These are phyloP conservation scores for Backusella luteola DNA, from an alignment of 192 early-diverging fungal species.

Conservation along the genomic window DNA sequence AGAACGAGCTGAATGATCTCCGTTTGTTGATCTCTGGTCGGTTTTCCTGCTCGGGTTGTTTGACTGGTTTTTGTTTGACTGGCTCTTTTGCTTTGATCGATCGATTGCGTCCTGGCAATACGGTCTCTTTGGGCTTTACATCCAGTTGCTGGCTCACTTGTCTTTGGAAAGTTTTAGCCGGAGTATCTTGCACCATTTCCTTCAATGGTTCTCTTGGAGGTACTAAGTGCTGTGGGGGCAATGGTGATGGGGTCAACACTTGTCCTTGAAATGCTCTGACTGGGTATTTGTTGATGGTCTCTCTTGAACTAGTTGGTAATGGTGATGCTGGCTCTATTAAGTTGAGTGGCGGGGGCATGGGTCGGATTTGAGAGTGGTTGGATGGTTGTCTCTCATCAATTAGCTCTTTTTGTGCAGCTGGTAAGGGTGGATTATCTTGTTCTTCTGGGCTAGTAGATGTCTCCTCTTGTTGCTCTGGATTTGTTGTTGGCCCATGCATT, in stretches of 20 bases:
- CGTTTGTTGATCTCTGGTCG: neutral
- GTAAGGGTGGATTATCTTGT: neutral
- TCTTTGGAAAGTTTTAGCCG: slow-evolving; percentile 3
- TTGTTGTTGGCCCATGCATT: neutral
- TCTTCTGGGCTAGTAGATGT: neutral
- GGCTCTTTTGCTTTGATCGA: neutral
- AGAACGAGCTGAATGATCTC: slow-evolving; percentile 11
- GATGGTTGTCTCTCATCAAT: neutral
- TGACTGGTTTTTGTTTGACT: neutral
- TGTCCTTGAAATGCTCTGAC: neutral
- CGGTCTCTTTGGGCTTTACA: neutral
- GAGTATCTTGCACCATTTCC: neutral
- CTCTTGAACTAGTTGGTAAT: neutral
- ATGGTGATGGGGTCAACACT: neutral
- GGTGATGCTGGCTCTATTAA: neutral
- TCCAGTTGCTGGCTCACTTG: neutral
- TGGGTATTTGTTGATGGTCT: neutral
- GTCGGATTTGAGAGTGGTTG: too few species aligned
- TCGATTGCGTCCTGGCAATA: neutral
- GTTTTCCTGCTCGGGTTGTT: neutral
- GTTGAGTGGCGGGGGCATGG: neutral
- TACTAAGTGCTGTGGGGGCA: neutral
- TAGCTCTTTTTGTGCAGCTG: neutral
- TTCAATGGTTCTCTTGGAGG: neutral
- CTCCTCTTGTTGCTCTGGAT: neutral